phyloP scores from a whole-genome alignment of 139 green algal genomes.

The Deuterostichococcus epilithicus region DNA sequence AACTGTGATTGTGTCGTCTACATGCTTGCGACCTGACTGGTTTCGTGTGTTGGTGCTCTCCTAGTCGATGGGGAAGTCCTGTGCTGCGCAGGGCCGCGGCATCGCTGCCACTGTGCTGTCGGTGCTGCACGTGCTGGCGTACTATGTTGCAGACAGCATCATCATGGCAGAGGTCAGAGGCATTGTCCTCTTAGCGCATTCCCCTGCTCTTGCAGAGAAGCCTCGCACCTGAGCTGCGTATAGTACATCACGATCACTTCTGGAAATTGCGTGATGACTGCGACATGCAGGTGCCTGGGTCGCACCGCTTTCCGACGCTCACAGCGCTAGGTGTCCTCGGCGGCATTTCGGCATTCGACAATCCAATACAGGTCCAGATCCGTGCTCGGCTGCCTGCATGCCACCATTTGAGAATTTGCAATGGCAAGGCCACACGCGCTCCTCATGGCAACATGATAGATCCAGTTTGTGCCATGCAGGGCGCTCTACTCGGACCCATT shows the following conservation, averaged over 20 bases:
- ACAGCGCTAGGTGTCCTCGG: constrained; percentile 36
- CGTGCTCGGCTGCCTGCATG: not conserved
- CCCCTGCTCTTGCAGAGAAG: not conserved
- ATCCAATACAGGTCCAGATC: constrained; percentile 38
- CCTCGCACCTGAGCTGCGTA: not conserved
- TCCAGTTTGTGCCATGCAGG: not conserved
- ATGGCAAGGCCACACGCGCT: not conserved
- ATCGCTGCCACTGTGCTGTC: constrained; percentile 17
- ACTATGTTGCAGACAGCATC: constrained; percentile 47
- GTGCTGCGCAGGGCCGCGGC: constrained; percentile 17
- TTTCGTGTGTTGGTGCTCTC: not conserved
- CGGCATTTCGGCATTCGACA: constrained; percentile 54
- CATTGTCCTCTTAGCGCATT: not conserved
- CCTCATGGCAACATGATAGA: not conserved
- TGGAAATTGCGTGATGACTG: not conserved
- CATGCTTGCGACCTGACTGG: not conserved
- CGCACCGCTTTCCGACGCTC: not conserved
- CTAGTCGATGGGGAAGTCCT: too few species aligned
- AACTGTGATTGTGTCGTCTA: not conserved
- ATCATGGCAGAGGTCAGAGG: constrained; percentile 55
- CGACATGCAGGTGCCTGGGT: not conserved
- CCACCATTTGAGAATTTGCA: not conserved
- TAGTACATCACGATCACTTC: not conserved
- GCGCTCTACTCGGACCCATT: constrained; percentile 56
- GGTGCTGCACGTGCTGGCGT: constrained; percentile 44